Evolutionary conservation across 2,329 filamentous ascomycete species (phyloP), one percentile per base, ranked within the genome.

Genomic region (Colletotrichum navitas): DNA sequence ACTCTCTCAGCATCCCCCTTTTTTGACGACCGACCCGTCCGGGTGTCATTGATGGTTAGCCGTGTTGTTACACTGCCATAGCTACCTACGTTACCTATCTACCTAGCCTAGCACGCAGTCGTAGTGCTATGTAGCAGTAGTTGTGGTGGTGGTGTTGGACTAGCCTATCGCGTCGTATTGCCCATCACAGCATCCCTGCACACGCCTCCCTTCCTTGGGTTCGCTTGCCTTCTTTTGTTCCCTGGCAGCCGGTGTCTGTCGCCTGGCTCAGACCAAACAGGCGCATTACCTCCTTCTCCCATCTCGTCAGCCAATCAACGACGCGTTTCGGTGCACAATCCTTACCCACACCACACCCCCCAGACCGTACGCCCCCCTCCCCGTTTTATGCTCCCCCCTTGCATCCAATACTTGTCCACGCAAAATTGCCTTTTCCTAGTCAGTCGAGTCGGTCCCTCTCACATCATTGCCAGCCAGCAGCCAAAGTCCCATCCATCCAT

Each of bases 391-490:
- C 58, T 52, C 63, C 66, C 60, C 60, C 69, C 69, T 72, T 72
- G 60, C 66, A 64, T 69, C 49, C 69, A 60, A 54, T 72, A 59
- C 45, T 47, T 47, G 45, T 47, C 21, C 69, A 71, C 21, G 21
- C 69, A 69, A 51, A 69, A 69, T 69, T 72, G 54, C 66, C 69
- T 64, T 72, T 69, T 69, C 59, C 68, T 72, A 69, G 65, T 72
- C 69, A 64, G 69, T 69, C 64, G 49, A 51, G 26, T 32, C 24
- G n/a, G 45, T 36, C 34, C 41, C 65, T 47, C 66, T 69, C 69
- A 61, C 69, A 72, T 69, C 69, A 60, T 63, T 52, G 67, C 56
- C 56, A 56, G 32, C 41, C 51, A 62, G 32, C 41, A 52, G 16
- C 63, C 63, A 47, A 56, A 51, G 45, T 41, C 36, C 39, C 39